Percentiles rank a stretch among this genome's conserved stretches.
These are phyloP conservation scores for Hebeloma cylindrosporum DNA, from an alignment of 768 basidiomycete species.

Conservation along the genomic window DNA sequence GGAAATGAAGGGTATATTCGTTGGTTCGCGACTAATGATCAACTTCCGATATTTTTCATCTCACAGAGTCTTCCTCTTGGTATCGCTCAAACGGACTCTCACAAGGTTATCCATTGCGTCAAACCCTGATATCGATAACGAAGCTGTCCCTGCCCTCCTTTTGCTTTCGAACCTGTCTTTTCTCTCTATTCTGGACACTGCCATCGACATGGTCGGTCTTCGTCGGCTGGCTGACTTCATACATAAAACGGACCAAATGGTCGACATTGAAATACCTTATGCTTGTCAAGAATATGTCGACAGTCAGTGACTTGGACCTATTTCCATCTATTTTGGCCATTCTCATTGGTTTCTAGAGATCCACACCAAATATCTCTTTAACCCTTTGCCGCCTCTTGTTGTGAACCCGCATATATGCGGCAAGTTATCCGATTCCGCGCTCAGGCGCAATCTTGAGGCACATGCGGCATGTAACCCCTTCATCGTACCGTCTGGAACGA, in stretches of 20 bases:
- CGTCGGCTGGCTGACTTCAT: constrained; percentile 46
- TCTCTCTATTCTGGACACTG: constrained; percentile 54
- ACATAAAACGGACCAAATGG: constrained; percentile 34
- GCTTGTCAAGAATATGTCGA: constrained; percentile 54
- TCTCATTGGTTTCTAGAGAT: constrained; percentile 35
- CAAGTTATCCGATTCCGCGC: constrained; percentile 44
- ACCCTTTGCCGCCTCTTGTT: constrained; percentile 51
- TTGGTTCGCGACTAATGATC: not conserved
- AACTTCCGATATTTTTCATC: not conserved
- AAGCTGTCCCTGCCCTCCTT: constrained; percentile 54
- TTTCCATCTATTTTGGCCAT: not conserved
- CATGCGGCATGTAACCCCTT: constrained; percentile 49
- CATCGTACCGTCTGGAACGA: constrained; percentile 47
- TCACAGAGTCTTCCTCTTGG: constrained; percentile 55
- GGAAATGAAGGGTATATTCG: constrained; percentile 58
- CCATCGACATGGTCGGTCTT: constrained; percentile 57
- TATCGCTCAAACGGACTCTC: constrained; percentile 55
- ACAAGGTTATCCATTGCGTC: constrained; percentile 48
- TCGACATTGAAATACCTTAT: constrained; percentile 56
- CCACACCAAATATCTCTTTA: constrained; percentile 45
- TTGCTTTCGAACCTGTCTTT: constrained; percentile 46
- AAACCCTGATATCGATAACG: constrained; percentile 56
- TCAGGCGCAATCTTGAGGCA: constrained; percentile 57
- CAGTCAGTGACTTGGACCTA: constrained; percentile 33
- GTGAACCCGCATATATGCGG: constrained; percentile 39